Evolutionary conservation across 2,329 filamentous ascomycete species (phyloP), one percentile per base, ranked within the genome.

Genomic region (Neofusicoccum laricinum): DNA sequence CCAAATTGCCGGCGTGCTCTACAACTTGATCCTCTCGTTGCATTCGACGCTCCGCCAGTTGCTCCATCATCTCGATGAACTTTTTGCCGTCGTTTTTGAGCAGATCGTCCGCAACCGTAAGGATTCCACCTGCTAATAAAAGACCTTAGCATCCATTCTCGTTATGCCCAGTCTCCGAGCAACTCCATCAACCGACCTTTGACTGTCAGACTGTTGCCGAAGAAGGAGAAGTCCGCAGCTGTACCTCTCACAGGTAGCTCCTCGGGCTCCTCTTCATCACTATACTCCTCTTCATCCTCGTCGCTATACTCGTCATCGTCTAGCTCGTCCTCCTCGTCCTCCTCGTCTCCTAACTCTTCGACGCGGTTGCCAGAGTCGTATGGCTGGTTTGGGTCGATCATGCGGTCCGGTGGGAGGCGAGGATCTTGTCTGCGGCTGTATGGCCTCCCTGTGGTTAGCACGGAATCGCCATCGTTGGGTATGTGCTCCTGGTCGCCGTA

Each of bases 51-150:
- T 99, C 95, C 41, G 95, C 95, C 71, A 99, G 86, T 80, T 98
- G 94, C 78, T 99, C 95, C 95, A 99, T 99, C 95, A 99, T 99
- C 77, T 99, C 95, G 79, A 99, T 99, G 81, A 99, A 99, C 75
- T 97, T 96, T 79, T 96, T 97, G 73, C 95, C 95, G 78, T 99
- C 95, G 79, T 99, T 99, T 79, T 98, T 98, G 68, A 99, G 86
- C 69, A 99, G 85, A 80, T 99, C 95, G 82, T 99, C 95, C 77
- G 95, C 95, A 74, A 99, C 95, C 69, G 95, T 99, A 76, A 99
- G 88, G 79, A 99, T 97, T 76, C 95, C 96, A 83, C 95, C 93
- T 92, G 85, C 78, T 78, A 73, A 19, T 21, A 73, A 71, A 68
- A 72, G 70, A 73, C 71, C 71, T 45, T 64, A 49, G 58, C 19